Evolutionary conservation across 768 basidiomycete genomes (phyloP).

Genomic region (Mycena polygramma): DNA sequence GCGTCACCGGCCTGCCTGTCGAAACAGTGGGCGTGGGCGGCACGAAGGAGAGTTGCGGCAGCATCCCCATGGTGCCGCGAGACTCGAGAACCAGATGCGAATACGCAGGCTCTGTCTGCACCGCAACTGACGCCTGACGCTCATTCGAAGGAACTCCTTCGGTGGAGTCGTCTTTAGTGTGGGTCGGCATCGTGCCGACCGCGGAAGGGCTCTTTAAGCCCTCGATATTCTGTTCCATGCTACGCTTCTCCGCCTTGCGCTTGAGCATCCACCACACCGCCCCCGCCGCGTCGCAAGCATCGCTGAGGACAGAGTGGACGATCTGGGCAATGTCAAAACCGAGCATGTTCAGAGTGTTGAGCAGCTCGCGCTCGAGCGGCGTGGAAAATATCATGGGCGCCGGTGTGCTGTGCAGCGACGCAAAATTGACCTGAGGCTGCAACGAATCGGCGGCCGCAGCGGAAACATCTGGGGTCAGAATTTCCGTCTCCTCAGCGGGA

Average conservation of each 20-base stretch:
- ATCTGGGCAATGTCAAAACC: slow-evolving; percentile 97
- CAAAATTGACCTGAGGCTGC: slow-evolving; percentile 60
- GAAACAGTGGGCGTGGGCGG: slow-evolving; percentile 81
- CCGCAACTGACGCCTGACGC: slow-evolving; percentile 49
- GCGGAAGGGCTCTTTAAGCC: slow-evolving; percentile 27
- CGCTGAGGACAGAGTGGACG: slow-evolving; percentile 90
- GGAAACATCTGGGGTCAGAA: slow-evolving; percentile 50
- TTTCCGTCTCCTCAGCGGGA: slow-evolving; percentile 60
- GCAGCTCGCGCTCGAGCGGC: slow-evolving; percentile 80
- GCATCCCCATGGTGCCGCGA: slow-evolving; percentile 42
- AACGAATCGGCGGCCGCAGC: slow-evolving; percentile 55
- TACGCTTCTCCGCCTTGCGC: slow-evolving; percentile 78
- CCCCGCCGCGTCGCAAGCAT: slow-evolving; percentile 93
- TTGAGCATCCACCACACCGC: slow-evolving; percentile 98
- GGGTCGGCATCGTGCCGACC: background rate
- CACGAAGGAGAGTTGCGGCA: slow-evolving; percentile 79
- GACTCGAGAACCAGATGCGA: slow-evolving; percentile 46
- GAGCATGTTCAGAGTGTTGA: slow-evolving; percentile 78
- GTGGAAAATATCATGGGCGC: slow-evolving; percentile 92
- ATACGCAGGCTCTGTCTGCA: slow-evolving; percentile 60
- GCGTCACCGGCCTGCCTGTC: slow-evolving; percentile 58
- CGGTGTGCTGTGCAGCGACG: slow-evolving; percentile 70
- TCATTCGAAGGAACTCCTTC: slow-evolving; percentile 3
- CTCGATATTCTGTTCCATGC: slow-evolving; percentile 46
- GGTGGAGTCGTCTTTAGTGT: slow-evolving; percentile 3